Base-by-base conservation (phyloP, 2,329 filamentous ascomycete species). In the Pseudonectria buxi region DNA sequence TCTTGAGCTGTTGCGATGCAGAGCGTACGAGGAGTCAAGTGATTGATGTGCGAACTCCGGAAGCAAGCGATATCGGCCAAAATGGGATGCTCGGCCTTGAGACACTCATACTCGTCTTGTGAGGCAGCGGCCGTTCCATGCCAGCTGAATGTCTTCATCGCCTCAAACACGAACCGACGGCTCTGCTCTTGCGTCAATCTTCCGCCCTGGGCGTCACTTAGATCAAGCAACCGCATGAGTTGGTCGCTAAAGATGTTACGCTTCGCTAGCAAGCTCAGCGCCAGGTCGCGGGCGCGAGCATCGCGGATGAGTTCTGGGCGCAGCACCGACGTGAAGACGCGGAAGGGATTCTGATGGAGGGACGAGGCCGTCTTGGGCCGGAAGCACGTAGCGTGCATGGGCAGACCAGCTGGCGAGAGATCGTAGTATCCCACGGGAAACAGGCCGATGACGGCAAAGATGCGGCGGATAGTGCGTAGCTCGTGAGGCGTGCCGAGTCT, bases 391-490 rank as follows among this genome's bases (percentile, higher is more conserved):
- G 67, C 69, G 39, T 72, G 68, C 55, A 73, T 61, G 0, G 69
- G 70, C 22, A 74, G 53, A 0, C 63, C 62, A 10, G 62, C 68
- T 0, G 61, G 44, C 1, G 59, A 58, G 3, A 73, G 54, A 35
- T 74, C 67, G 44, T 73, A 73, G 44, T 72, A 72, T 4, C 67
- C 69, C 1, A 73, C 68, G 0, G 70, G 62, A 18, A 63, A 47
- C 62, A 73, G 65, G 3, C 63, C 67, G 33, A 73, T 51, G 7
- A 71, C 35, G 1, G 56, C 56, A 39, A 73, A 71, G 32, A 73
- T 51, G 14, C 67, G 60, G 4, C 56, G 41, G 28, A 70, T 58
- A 2, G 55, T 64, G n/a, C 48, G 50, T 11, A 72, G 51, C 38
- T 72, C 69, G 7, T 58, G 35, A 1, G 56, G 33, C 0, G 63